phyloP scores from a whole-genome alignment of 1,284 basidiomycete species.

The Ceratobasidium sp. region DNA sequence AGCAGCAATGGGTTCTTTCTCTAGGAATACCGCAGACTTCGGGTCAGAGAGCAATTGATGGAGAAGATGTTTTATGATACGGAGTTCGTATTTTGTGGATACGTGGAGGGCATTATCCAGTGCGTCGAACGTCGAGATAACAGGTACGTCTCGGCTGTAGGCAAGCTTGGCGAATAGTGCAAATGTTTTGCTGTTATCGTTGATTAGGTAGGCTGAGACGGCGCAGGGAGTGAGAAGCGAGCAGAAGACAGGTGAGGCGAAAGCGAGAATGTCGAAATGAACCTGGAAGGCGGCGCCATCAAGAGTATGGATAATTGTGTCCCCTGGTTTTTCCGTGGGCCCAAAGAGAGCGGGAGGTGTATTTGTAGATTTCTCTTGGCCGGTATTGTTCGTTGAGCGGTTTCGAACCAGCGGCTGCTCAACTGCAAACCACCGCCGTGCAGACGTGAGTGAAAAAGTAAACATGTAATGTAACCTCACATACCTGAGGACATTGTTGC shows the following conservation, averaged over 20 bases:
- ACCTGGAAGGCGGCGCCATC: constrained; percentile 22
- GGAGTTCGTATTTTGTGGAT: constrained; percentile 1
- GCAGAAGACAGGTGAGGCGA: constrained; percentile 22
- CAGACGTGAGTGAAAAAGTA: neutral
- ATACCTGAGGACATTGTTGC: constrained; percentile 5
- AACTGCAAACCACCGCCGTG: neutral
- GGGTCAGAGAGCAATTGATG: constrained; percentile 1
- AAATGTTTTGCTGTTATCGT: constrained; percentile 6
- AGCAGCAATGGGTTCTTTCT: constrained; percentile 21
- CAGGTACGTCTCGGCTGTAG: constrained; percentile 26
- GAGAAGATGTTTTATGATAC: constrained; percentile 26
- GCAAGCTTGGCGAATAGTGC: constrained; percentile 11
- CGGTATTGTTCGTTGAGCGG: neutral
- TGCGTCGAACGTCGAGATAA: constrained; percentile 7
- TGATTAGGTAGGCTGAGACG: neutral
- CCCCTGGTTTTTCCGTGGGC: constrained; percentile 8
- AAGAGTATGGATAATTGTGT: constrained; percentile 17
- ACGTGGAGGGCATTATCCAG: constrained; percentile 25
- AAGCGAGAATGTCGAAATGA: constrained; percentile 39
- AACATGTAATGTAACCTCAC: neutral
- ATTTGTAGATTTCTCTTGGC: neutral
- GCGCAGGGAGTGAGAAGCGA: constrained; percentile 9
- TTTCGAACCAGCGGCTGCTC: neutral
- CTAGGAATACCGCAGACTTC: constrained; percentile 1
- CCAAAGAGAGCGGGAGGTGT: neutral